These are phyloP conservation scores for Hyparrhenia diplandra DNA, from an alignment of 176 grass and related monocot species.

Conservation along the genomic window DNA sequence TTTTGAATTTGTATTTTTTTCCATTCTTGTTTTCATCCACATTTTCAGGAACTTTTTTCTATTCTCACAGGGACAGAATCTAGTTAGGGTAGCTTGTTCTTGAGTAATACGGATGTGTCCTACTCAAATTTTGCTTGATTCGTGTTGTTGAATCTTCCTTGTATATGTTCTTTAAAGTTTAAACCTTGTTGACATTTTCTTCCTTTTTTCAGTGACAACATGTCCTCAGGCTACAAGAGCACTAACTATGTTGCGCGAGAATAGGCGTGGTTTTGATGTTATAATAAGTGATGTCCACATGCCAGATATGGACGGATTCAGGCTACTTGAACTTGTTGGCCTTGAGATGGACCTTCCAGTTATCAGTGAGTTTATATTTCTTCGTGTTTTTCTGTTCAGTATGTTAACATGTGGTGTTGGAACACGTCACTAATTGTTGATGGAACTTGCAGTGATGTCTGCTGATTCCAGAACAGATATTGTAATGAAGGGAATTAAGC, in stretches of 20 bases:
- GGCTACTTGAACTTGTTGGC: constrained; percentile 91
- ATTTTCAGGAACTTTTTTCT: background rate
- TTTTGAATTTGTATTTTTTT: background rate
- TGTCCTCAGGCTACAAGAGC: constrained; percentile 77
- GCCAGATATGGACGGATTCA: constrained; percentile 98
- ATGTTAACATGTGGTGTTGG: background rate
- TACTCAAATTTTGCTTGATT: background rate
- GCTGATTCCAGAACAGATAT: constrained; percentile 83
- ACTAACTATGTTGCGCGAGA: constrained; percentile 83
- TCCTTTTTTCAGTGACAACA: constrained; percentile 65
- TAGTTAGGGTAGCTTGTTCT: background rate
- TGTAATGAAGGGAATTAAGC: constrained; percentile 99
- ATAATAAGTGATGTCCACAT: constrained; percentile 99
- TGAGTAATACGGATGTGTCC: background rate
- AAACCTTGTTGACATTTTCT: background rate
- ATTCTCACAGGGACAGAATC: background rate
- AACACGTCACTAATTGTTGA: constrained; percentile 11
- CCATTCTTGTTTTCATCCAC: background rate
- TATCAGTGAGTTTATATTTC: constrained; percentile 79
- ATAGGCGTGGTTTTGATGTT: constrained; percentile 82
- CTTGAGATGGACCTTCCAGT: constrained; percentile 99
- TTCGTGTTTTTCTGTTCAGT: background rate
- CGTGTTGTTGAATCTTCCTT: background rate
- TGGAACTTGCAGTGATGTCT: constrained; percentile 87
- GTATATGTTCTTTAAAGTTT: background rate